These are phyloP conservation scores for Lophiotrema nucula DNA, from an alignment of 495 filamentous ascomycete species.

Conservation along the genomic window DNA sequence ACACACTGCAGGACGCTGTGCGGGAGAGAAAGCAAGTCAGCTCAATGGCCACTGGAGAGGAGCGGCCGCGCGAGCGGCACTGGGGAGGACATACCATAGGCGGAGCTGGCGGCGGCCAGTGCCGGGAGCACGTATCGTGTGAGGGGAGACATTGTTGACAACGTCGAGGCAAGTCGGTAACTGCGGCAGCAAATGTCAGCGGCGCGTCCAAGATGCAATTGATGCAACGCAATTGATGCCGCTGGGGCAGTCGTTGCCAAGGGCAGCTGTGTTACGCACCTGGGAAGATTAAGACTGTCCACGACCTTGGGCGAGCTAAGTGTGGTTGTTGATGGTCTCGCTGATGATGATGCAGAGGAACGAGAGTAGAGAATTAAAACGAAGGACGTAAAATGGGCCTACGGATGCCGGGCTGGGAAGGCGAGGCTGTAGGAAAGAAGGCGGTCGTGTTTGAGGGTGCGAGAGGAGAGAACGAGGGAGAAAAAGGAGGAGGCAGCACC, in stretches of 20 bases:
- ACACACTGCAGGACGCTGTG: conserved; percentile 47
- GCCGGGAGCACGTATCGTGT: conserved; percentile 69
- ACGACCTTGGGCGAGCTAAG: conserved; percentile 15
- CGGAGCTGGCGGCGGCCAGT: conserved; percentile 64
- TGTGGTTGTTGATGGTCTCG: conserved; percentile 15
- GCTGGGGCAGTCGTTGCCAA: not conserved
- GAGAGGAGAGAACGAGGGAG: conserved; percentile 34
- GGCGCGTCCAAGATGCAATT: conserved; percentile 17
- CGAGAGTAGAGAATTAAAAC: conserved; percentile 41
- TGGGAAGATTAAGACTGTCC: conserved; percentile 33
- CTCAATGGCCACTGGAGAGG: not conserved
- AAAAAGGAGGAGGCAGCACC: conserved; percentile 36
- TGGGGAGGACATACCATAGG: conserved; percentile 58
- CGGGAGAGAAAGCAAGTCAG: not conserved
- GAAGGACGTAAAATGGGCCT: conserved; percentile 23
- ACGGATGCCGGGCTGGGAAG: conserved; percentile 15
- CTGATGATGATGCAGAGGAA: conserved; percentile 33
- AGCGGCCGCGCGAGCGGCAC: conserved; percentile 8
- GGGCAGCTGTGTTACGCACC: conserved; percentile 15
- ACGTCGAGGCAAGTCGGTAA: conserved; percentile 23
- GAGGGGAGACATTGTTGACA: conserved; percentile 63
- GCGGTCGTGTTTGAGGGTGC: conserved; percentile 1
- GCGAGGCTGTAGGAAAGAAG: conserved; percentile 20
- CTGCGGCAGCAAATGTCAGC: conserved; percentile 20
- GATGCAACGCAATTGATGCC: too few species aligned